These are phyloP conservation scores for Turnera subulata DNA, from an alignment of 345 rosid species.

Conservation along the genomic window DNA sequence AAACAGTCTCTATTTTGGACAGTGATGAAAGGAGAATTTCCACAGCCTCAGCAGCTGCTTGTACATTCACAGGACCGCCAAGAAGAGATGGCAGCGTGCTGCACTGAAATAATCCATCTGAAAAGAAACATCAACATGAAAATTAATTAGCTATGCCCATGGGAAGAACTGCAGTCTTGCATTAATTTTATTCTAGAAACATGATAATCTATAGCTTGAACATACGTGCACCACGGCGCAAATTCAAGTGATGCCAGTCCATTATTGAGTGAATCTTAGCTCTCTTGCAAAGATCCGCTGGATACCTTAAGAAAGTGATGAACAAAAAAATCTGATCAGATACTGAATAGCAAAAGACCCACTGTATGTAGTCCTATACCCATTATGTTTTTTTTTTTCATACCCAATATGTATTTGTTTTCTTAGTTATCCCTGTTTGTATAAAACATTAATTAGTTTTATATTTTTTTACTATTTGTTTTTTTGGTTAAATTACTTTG, in stretches of 20 bases:
- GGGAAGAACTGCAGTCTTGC: too few species aligned
- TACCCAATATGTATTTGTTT: too few species aligned
- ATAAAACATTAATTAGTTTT: too few species aligned
- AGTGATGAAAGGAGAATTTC: slow-evolving; percentile 50
- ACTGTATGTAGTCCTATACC: too few species aligned
- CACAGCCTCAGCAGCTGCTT: slow-evolving; percentile 68
- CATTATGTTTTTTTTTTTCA: too few species aligned
- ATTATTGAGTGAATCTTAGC: slow-evolving; percentile 75
- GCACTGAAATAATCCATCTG: slow-evolving; percentile 50
- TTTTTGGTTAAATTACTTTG: too few species aligned
- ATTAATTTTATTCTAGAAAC: too few species aligned
- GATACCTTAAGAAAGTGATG: slow-evolving; percentile 76
- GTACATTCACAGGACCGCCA: slow-evolving; percentile 48
- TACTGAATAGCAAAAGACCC: background rate
- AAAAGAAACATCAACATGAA: slow-evolving; percentile 10
- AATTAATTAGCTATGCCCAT: slow-evolving; percentile 1
- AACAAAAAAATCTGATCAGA: slow-evolving; percentile 1
- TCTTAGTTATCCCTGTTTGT: too few species aligned
- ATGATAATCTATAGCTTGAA: too few species aligned
- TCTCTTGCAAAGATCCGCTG: slow-evolving; percentile 71
- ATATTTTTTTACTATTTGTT: too few species aligned
- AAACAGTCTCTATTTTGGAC: slow-evolving; percentile 54
- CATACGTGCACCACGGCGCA: slow-evolving; percentile 72
- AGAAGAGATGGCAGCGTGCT: slow-evolving; percentile 46
- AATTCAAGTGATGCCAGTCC: slow-evolving; percentile 85